A percentile compares a stretch with the other conserved stretches of the same genome.
Evolutionary conservation across 176 grass and related monocot species (phyloP).

Genomic region (Rhynchospora breviuscula): DNA sequence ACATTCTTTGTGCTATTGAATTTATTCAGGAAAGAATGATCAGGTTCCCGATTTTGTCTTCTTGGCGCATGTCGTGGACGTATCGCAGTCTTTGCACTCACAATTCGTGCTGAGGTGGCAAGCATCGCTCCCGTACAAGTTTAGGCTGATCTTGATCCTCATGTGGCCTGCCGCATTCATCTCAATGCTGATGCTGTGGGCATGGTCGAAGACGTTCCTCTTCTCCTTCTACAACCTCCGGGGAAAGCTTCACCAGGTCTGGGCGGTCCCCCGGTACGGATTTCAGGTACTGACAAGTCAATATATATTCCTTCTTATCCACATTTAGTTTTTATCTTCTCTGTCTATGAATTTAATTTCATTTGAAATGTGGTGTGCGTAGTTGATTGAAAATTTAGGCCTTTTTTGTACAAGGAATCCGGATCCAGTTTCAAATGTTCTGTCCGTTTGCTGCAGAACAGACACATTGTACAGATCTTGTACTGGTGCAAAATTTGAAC

Average conservation of each 20-base stretch:
- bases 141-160: constrained; percentile 33
- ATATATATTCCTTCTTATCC: background rate
- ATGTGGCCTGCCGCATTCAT: constrained; percentile 49
- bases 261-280: constrained; percentile 66
- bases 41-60: constrained; percentile 82
- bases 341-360: background rate
- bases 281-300: constrained; percentile 46
- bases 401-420: background rate
- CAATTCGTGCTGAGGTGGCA: constrained; percentile 54
- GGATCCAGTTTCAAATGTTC: background rate
- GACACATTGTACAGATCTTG: background rate
- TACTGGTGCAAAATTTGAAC: background rate
- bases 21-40: constrained; percentile 39
- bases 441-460: background rate
- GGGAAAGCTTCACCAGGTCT: constrained; percentile 40
- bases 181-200: constrained; percentile 68
- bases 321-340: background rate
- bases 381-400: background rate
- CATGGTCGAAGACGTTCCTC: constrained; percentile 69
- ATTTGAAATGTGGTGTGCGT: background rate
- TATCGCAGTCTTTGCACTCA: constrained; percentile 60
- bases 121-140: constrained; percentile 40
- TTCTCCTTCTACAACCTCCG: constrained; percentile 57
- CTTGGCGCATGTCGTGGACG: constrained; percentile 75
- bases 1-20: background rate